Evolutionary conservation across 2,329 filamentous ascomycete species (phyloP), one percentile per base, ranked within the genome.

Genomic region (Fusarium guadeloupense): DNA sequence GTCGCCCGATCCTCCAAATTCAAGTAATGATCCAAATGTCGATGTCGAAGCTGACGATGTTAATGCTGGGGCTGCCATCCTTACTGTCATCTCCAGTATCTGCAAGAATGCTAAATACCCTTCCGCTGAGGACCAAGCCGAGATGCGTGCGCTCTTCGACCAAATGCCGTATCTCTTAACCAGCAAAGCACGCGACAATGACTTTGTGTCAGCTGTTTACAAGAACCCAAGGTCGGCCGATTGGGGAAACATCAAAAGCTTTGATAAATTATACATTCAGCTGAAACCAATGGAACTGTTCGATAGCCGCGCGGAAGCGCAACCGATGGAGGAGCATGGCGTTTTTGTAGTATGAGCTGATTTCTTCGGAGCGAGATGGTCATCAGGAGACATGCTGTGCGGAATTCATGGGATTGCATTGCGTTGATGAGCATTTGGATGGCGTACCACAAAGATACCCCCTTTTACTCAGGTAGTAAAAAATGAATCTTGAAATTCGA

Each of bases 401-500:
- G 28, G 43, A 23, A 28, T 26, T 45, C 25, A 31, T 31, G 13
- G 23, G 16, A 54, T 34, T 55, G 51, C 42, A 44, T 43, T 56
- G 60, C 37, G 44, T 59, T 38, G 39, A 48, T 39, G 42, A 48
- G 62, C 62, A 65, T 62, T 54, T 54, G 25, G 30, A 50, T 42
- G 41, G 62, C 44, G 44, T 41, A 58, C 28, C 40, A 54, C 26
- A 31, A 33, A 16, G 54, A 66, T 60, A 65, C 63, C 59, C 54
- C 40, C 51, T 52, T 39, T 45, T 59, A 52, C 30, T 52, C 40
- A 49, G 43, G 40, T 42, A 59, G 53, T 38, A 50, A 54, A 54
- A 33, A 49, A 49, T 20, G 40, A 52, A 53, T 54, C 19, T 33
- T 52, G 42, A 56, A 61, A 55, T 62, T 62, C 59, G 37, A 55